Evolutionary conservation across 345 rosid species (phyloP).

Genomic region (Rubroshorea leprosula): DNA sequence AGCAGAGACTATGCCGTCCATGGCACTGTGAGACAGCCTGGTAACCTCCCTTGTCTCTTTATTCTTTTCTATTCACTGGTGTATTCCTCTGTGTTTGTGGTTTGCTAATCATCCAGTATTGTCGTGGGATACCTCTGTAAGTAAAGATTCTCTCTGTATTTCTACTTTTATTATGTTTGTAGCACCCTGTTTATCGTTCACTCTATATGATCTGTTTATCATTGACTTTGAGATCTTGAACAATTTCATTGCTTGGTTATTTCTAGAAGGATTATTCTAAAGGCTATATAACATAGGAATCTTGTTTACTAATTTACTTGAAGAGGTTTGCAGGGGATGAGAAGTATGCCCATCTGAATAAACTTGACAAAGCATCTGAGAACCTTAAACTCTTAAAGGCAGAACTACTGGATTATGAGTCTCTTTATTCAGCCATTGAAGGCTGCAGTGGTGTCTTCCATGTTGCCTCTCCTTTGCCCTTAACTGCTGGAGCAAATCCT

Average conservation of each 20-base stretch:
- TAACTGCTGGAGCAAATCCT: constrained; percentile 3
- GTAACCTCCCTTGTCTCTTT: constrained; percentile 13
- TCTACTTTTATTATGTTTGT: neutral
- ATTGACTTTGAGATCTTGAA: too few species aligned
- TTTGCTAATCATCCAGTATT: neutral
- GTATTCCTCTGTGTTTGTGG: neutral
- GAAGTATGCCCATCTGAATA: neutral
- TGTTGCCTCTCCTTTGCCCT: neutral
- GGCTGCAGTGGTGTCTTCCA: neutral
- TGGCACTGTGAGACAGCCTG: constrained; percentile 54
- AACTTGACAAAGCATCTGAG: neutral
- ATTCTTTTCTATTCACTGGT: neutral
- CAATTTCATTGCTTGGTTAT: too few species aligned
- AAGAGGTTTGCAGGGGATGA: neutral
- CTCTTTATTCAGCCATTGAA: neutral
- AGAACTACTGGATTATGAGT: neutral
- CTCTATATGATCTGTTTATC: too few species aligned
- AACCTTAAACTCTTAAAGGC: neutral
- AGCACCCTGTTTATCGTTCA: too few species aligned
- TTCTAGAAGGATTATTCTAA: too few species aligned
- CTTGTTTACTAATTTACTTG: neutral
- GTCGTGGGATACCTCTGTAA: too few species aligned
- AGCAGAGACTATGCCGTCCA: constrained; percentile 44
- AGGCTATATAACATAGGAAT: neutral
- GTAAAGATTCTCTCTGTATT: neutral